phyloP scores from a whole-genome alignment of 352 stramenopile species.

The Pythium scleroteichum region DNA sequence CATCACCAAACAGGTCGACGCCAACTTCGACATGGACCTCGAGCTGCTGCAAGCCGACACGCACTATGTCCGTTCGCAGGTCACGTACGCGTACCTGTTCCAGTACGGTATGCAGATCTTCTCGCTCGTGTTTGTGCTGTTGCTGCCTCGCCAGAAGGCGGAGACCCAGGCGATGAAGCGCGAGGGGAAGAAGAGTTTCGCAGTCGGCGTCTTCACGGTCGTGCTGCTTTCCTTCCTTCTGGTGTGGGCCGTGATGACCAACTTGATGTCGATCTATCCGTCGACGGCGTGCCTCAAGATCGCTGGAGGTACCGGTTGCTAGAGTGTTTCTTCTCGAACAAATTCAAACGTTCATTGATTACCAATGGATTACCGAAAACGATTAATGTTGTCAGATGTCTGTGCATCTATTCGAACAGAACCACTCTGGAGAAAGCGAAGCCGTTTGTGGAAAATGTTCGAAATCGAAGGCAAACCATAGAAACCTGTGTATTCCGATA shows the following conservation, averaged over 20 bases:
- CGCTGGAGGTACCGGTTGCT: conserved; percentile 31
- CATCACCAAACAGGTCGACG: conserved; percentile 32
- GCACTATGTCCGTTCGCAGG: conserved; percentile 24
- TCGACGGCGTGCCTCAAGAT: conserved; percentile 34
- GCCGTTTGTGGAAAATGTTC: no score
- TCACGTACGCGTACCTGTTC: conserved; percentile 35
- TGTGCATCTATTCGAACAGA: no score
- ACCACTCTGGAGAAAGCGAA: no score
- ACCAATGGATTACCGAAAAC: no score
- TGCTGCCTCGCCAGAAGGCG: conserved; percentile 36
- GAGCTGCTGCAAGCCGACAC: conserved; percentile 25
- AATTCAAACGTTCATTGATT: not conserved
- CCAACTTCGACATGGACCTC: conserved; percentile 28
- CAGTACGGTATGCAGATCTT: conserved; percentile 32
- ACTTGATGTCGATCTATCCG: conserved; percentile 38
- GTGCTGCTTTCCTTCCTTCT: conserved; percentile 29
- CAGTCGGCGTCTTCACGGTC: conserved; percentile 25
- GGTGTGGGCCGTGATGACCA: conserved; percentile 37
- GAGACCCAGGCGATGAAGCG: conserved; percentile 36
- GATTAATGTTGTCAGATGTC: no score
- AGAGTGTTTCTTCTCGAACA: not conserved
- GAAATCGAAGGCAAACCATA: no score
- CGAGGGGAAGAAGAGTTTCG: conserved; percentile 24
- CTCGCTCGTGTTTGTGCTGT: conserved; percentile 32
- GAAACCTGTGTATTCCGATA: no score